Conservation (phyloP, 2,329 filamentous ascomycete genomes). For the Monilinia vaccinii-corymbosi region DNA sequence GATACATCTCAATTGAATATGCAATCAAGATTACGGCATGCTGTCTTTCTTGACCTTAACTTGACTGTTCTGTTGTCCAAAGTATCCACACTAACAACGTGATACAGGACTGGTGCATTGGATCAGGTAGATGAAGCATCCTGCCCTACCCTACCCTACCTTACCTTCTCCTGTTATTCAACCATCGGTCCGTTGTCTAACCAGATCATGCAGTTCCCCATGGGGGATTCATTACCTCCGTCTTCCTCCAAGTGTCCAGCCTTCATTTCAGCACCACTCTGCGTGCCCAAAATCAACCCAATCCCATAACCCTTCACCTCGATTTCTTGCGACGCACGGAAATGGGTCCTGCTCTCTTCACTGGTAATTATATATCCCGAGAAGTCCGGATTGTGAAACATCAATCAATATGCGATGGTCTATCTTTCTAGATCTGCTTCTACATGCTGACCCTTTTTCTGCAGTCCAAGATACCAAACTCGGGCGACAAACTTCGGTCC, state of each 20-base stretch:
- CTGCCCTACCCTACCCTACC: not conserved
- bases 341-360: slow-evolving; percentile 46
- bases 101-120: slow-evolving; percentile 51
- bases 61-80: not conserved
- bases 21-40: not conserved
- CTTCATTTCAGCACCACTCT: slow-evolving; percentile 52
- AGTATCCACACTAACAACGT: not conserved
- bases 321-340: slow-evolving; percentile 57
- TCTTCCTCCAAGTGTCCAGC: slow-evolving; percentile 49
- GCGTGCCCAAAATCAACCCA: slow-evolving; percentile 47
- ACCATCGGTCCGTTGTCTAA: slow-evolving; percentile 2
- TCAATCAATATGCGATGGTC: not conserved
- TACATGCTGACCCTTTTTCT: not conserved
- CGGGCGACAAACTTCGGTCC: slow-evolving; percentile 51
- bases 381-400: not conserved
- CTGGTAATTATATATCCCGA: slow-evolving; percentile 11
- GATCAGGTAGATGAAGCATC: slow-evolving; percentile 39
- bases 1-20: not conserved
- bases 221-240: slow-evolving; percentile 58
- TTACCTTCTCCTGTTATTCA: not conserved
- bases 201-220: slow-evolving; percentile 49
- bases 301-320: slow-evolving; percentile 55
- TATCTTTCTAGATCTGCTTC: not conserved
- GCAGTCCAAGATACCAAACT: slow-evolving; percentile 53
- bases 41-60: not conserved